Base-by-base conservation (phyloP, 163 green algal species). In the Volvox carteri region DNA sequence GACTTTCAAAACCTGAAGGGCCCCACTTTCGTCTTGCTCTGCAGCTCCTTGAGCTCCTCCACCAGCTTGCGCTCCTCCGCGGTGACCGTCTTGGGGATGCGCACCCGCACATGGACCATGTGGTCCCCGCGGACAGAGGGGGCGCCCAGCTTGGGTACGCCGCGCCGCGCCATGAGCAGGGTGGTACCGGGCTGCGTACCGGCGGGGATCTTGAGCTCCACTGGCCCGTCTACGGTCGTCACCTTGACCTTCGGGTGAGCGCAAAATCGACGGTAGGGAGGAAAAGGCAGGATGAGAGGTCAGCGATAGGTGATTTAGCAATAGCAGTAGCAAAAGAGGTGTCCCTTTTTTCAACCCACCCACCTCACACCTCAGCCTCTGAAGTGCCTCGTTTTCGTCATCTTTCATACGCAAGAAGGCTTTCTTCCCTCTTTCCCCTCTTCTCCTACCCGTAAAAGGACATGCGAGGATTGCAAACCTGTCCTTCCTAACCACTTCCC, bases 111-210 rank as follows among this genome's bases (percentile, higher is more conserved):
- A 60, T 95, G 94, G 70, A 98, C 96, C 54, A 96, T 93, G 87
- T 99, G 97, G 93, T 99, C 97, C 16, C 97, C 97, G 35, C 97
- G 91, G 39, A 94, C 73, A 25, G 60, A 94, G 28, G 90, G 42
- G 35, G 93, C 91, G 21, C 97, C 97, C 3, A 99, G 95, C 42
- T 94, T 92, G 2, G 97, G 97, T 56, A 99, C 98, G 1, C 98
- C 98, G 0, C 97, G 91, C 95, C 99, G 99, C 77, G 94, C 93
- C 98, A 99, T 99, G 35, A 99, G 94, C 86, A 99, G 93, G 14
- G 97, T 99, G 9, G 97, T 99, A 62, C 96, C 97, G 1, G 98
- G 98, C 94, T 99, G 98, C 25, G 97, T 99, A 65, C 98, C 97
- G 9, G 92, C 73, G 18, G 98, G 98, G 58, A 99, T 97, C 91